Evolutionary conservation across 2,329 filamentous ascomycete species (phyloP), one percentile per base, ranked within the genome.

Genomic region (Drechslerella coelobrocha): DNA sequence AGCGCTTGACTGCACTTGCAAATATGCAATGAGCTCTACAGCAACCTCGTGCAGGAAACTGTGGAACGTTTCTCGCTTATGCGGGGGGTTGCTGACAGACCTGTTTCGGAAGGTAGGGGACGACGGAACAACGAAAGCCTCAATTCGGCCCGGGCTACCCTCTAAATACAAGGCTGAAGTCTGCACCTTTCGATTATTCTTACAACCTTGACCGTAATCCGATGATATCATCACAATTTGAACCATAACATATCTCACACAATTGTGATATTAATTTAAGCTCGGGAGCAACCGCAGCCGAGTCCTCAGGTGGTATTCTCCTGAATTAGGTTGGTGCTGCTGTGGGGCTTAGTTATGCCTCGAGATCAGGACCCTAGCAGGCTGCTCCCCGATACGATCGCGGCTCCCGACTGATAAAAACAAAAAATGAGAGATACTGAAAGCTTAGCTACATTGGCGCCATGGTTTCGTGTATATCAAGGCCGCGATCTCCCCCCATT

Each of bases 231-330:
- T n/a, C n/a, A n/a, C n/a, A n/a, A n/a, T n/a, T n/a, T n/a, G n/a
- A n/a, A n/a, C n/a, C n/a, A n/a, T n/a, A n/a, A n/a, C n/a, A n/a
- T n/a, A n/a, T n/a, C n/a, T n/a, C n/a, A n/a, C n/a, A n/a, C n/a
- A n/a, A n/a, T n/a, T n/a, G n/a, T n/a, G 34, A 39, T n/a, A 39
- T 14, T 39, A 10, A 39, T 39, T 39, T 14, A n/a, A 10, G 17
- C 12, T 39, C 34, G 34, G 12, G 12, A 53, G 65, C 31, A 62
- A 41, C 2, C 60, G 47, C 37, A 69, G 29, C 65, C 65, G 65
- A 57, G 37, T 29, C 29, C 24, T 39, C 54, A 61, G 39, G 53
- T 34, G n/a, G 37, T 43, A 60, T 23, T 27, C 12, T 14, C 34
- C 34, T n/a, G n/a, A n/a, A n/a, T n/a, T n/a, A n/a, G n/a, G n/a